Percentiles rank a stretch among this genome's conserved stretches.
These are phyloP conservation scores for Udeniomyces megalosporus DNA, from an alignment of 768 basidiomycete species.

Conservation along the genomic window DNA sequence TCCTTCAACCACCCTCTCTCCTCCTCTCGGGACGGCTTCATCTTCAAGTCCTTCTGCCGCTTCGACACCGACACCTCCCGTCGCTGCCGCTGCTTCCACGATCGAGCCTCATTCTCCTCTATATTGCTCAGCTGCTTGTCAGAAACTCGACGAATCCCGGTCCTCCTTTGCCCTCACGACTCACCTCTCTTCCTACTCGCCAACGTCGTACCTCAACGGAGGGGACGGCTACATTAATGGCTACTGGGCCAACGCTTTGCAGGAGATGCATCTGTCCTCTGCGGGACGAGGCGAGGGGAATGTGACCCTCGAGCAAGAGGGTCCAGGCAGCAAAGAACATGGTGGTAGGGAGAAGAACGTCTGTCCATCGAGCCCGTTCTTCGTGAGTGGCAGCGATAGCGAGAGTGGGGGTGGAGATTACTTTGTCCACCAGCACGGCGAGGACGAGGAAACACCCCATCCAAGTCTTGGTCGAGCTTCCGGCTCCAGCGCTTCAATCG, in stretches of 20 bases:
- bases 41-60: neutral
- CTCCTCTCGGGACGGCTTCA: no score
- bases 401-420: conserved; percentile 8
- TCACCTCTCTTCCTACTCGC: neutral
- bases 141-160: neutral
- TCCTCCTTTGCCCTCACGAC: neutral
- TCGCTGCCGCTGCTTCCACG: neutral
- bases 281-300: neutral
- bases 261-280: neutral
- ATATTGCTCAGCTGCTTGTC: neutral
- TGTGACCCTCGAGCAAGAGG: no score
- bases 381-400: neutral
- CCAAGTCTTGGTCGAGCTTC: neutral
- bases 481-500: neutral
- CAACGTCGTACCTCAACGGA: neutral
- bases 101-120: neutral
- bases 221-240: neutral
- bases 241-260: neutral
- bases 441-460: neutral
- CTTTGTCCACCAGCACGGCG: neutral
- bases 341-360: no score
- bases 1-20: no score
- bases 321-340: no score
- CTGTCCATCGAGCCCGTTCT: conserved; percentile 4
- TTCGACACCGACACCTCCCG: neutral